Evolutionary conservation across 768 basidiomycete species (phyloP), one percentile per base, ranked within the genome.

Genomic region (Lentinula raphanica): DNA sequence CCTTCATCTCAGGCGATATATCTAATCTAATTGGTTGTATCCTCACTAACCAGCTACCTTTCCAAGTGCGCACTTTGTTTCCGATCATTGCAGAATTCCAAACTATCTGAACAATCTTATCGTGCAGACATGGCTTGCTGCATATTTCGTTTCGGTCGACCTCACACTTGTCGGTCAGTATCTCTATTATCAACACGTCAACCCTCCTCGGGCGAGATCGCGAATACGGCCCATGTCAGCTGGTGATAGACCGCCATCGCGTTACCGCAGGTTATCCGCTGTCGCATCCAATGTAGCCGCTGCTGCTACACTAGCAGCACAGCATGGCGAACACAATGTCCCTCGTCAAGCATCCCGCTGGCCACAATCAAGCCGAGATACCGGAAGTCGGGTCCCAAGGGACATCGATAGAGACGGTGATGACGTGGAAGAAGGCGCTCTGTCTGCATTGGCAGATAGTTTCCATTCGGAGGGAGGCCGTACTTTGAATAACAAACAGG

Each of bases 1-100:
- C 17, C 38, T 9, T n/a, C 29, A 19, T 35, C 36, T 4, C 68
- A 90, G 96, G 96, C 49, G 97, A 99, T 73, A 75, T 90, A 23
- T 94, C 94, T 19, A 98, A 98, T 71, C 80, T 98, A 29, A 70
- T 98, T 59, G 95, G 93, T 9, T 94, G 93, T 68, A 73, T 98
- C 59, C 76, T 99, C 56, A 98, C 97, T 2, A 82, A 88, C 65
- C 97, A 98, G 68, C 79, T 97, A 15, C 93, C 94, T 21, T 98
- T 99, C 71, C 96, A 98, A 74, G 94, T 92, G 70, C 64, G 82
- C 58, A 48, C 32, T n/a, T n/a, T n/a, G n/a, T n/a, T n/a, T n/a
- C n/a, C n/a, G n/a, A n/a, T n/a, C 92, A 71, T 65, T 81, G 66
- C 28, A 58, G 39, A 35, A 15, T 21, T 19, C 38, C 51, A 25